phyloP scores from a whole-genome alignment of 2,329 filamentous ascomycete genomes.

The Amauroascus niger region DNA sequence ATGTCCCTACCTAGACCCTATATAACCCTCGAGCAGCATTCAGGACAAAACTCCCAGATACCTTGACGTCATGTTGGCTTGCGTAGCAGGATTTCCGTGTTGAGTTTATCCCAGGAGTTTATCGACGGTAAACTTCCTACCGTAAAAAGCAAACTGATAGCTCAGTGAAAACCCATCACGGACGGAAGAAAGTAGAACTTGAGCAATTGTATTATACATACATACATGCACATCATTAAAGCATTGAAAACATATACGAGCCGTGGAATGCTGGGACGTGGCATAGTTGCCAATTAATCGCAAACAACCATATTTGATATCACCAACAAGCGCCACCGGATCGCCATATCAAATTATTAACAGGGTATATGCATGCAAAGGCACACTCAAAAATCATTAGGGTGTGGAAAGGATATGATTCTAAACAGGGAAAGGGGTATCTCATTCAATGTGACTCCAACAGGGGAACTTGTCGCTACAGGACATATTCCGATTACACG shows the following conservation, averaged over 20 bases:
- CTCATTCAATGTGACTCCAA: background rate
- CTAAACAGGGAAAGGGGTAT: background rate
- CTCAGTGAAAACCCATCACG: background rate
- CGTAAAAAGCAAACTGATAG: background rate
- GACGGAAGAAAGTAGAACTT: background rate
- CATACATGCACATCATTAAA: background rate
- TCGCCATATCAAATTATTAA: background rate
- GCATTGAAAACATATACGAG: background rate
- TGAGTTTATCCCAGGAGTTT: background rate
- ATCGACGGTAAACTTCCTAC: background rate
- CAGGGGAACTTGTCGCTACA: background rate
- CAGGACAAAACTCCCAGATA: background rate
- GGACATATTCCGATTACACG: constrained; percentile 29
- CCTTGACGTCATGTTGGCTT: background rate
- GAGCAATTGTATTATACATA: constrained; percentile 2
- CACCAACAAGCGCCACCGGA: background rate
- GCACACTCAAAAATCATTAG: constrained; percentile 2
- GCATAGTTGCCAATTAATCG: background rate
- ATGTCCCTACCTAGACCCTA: background rate
- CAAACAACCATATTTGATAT: background rate
- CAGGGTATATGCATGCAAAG: background rate
- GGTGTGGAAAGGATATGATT: background rate
- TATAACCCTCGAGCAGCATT: background rate
- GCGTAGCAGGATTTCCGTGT: background rate
- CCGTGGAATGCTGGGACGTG: background rate